Percentiles rank a stretch among this genome's conserved stretches.
Evolutionary conservation across 129 eudicot genomes (phyloP).

Genomic region (Centella asiatica): DNA sequence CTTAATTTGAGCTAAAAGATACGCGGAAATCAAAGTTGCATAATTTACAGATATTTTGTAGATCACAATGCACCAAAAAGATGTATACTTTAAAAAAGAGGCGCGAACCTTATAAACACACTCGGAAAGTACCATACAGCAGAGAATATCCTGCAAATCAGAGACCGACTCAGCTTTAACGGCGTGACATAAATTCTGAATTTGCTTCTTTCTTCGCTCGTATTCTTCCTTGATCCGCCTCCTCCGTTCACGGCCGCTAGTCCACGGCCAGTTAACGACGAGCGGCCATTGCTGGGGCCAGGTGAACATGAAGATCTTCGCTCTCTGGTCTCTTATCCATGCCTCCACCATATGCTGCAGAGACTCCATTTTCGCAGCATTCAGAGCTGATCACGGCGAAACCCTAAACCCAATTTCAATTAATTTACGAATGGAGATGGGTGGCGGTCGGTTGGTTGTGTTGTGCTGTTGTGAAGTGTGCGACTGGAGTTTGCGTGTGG

Average conservation of each 20-base stretch:
- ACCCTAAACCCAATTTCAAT: too few species aligned
- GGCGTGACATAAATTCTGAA: conserved; percentile 58
- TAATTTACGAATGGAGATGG: too few species aligned
- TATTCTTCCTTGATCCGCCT: conserved; percentile 66
- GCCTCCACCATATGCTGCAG: conserved; percentile 68
- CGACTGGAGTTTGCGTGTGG: too few species aligned
- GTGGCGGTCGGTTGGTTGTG: too few species aligned
- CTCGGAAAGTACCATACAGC: conserved; percentile 93
- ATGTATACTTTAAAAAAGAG: not conserved
- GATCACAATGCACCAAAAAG: too few species aligned
- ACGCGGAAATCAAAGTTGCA: not conserved
- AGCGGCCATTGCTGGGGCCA: conserved; percentile 66
- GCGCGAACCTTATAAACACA: conserved; percentile 83
- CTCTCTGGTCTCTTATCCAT: conserved; percentile 85
- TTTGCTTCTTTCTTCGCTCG: conserved; percentile 59
- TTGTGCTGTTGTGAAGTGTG: too few species aligned
- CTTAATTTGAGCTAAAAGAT: too few species aligned
- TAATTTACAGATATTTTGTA: not conserved
- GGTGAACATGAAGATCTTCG: conserved; percentile 50
- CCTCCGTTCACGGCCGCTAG: conserved; percentile 61
- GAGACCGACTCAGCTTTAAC: conserved; percentile 75
- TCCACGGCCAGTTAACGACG: conserved; percentile 86
- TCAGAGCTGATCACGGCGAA: not conserved
- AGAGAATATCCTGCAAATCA: conserved; percentile 91
- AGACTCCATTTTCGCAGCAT: conserved; percentile 47